Base-by-base conservation (phyloP, 2,329 filamentous ascomycete genomes). In the Nigrospora oryzae region DNA sequence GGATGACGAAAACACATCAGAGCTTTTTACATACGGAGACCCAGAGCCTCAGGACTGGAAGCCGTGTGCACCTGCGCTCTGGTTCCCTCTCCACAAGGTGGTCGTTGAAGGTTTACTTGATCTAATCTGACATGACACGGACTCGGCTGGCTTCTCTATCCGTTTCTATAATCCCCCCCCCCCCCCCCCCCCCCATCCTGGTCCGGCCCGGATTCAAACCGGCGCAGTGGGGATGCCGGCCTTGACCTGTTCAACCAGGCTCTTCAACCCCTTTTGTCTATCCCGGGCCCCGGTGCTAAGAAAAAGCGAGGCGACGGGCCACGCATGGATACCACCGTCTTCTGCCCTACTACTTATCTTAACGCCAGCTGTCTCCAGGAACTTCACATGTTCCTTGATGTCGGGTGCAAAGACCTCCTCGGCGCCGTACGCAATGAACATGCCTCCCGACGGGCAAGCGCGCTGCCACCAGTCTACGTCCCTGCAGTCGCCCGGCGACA, bases 381-480 rank as follows among this genome's bases (percentile, higher is more conserved):
- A 63, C 12, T 64, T 62, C 12, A 86, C 67, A 48, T 89, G 66
- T 19, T 73, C 69, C 51, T 77, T 69, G 15, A 87, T 83, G 51
- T 89, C 86, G 0, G 80, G 75, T 1, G 79, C 81, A 51, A 94
- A 81, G 0, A 93, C 82, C 60, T 94, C 89, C 59, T 90, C 85
- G 2, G 78, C 75, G 0, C 88, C 86, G 55, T 83, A 90, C 6
- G 82, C 71, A 51, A 93, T 72, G 48, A 79, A 78, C 59, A 86
- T 82, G 1, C 88, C 87, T 39, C 72, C 68, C 8, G 68, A 66
- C 0, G 88, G 88, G 43, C 75, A 77, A 19, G 85, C 82, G 43
- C 75, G 70, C 48, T 65, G 70, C 87, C 86, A 91, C 65, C 81
- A 79, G 8, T 68, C 63, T 11, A 74, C 55, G 53, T 89, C 82